A percentile compares a stretch with the other conserved stretches of the same genome.
Evolutionary conservation across 139 green algal genomes (phyloP).

Genomic region (Penium margaritaceum): DNA sequence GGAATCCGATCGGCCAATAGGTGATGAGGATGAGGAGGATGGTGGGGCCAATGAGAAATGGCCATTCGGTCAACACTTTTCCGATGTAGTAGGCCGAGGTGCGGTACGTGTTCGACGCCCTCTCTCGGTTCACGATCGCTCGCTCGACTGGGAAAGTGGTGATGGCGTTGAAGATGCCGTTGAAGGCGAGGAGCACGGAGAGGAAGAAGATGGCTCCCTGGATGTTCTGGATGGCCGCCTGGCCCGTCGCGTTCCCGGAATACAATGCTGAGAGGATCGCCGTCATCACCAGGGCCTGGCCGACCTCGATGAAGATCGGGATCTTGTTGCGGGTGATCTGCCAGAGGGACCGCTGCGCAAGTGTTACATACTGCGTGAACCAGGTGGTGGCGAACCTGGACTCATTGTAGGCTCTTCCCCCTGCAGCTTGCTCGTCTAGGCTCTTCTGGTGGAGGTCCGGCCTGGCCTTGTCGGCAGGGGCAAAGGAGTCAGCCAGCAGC

Average conservation of each 20-base stretch:
- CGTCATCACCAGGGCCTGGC: conserved; percentile 32
- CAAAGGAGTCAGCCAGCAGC: too few species aligned
- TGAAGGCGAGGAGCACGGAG: conserved; percentile 36
- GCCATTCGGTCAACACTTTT: conserved; percentile 47
- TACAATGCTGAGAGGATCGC: conserved; percentile 33
- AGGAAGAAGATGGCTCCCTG: conserved; percentile 47
- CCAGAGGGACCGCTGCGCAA: too few species aligned
- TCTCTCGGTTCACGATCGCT: conserved; percentile 47
- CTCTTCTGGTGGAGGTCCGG: too few species aligned
- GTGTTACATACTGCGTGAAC: too few species aligned
- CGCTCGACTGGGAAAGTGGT: conserved; percentile 46
- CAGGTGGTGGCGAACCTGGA: too few species aligned
- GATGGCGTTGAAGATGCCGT: conserved; percentile 37
- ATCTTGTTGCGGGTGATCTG: too few species aligned
- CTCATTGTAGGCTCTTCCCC: too few species aligned
- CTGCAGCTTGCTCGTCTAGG: too few species aligned
- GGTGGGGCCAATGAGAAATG: conserved; percentile 37
- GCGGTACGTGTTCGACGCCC: conserved; percentile 50
- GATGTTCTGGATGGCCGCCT: conserved; percentile 46
- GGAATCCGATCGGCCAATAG: conserved; percentile 56
- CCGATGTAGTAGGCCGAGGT: conserved; percentile 52
- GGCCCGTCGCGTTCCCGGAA: conserved; percentile 41
- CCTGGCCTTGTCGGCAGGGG: too few species aligned
- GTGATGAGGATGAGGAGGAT: conserved; percentile 59
- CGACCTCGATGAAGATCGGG: too few species aligned